phyloP scores from a whole-genome alignment of 225 moss, liverwort and hornwort genomes.

The Polytrichum formosum region DNA sequence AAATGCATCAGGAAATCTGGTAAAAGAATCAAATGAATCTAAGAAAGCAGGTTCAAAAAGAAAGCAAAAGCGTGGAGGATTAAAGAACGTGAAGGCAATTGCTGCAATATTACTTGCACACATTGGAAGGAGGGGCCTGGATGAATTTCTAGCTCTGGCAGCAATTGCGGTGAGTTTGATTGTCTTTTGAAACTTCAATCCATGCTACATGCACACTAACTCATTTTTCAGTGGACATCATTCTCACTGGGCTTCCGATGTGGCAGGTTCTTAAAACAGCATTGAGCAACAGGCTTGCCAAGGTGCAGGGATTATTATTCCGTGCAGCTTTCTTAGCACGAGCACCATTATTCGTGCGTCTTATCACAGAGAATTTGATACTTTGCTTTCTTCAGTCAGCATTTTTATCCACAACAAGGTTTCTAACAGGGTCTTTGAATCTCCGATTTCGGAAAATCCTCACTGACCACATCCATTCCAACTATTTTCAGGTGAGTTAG shows the following conservation, averaged over 20 bases:
- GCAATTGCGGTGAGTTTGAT: conserved; percentile 69
- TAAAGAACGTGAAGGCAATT: conserved; percentile 71
- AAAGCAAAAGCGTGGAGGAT: conserved; percentile 47
- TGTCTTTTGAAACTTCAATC: not conserved
- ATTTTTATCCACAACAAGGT: conserved; percentile 87
- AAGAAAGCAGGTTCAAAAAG: conserved; percentile 26
- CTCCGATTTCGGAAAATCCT: conserved; percentile 83
- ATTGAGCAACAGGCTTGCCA: conserved; percentile 92
- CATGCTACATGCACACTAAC: too few relatives aligned
- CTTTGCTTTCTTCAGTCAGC: conserved; percentile 88
- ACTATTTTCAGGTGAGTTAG: conserved; percentile 92
- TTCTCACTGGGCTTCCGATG: conserved; percentile 15
- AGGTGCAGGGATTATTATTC: conserved; percentile 81
- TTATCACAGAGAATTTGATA: conserved; percentile 85
- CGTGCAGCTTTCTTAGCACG: conserved; percentile 89
- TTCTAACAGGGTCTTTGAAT: conserved; percentile 76
- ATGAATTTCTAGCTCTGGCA: conserved; percentile 71
- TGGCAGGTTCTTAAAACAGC: conserved; percentile 87
- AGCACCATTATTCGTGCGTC: conserved; percentile 72
- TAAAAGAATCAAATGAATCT: conserved; percentile 17
- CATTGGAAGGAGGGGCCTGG: conserved; percentile 77
- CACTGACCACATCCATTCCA: conserved; percentile 83
- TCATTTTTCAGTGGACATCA: not conserved
- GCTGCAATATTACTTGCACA: conserved; percentile 65
- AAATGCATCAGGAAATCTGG: conserved; percentile 34